Evolutionary conservation across 257 asterid species (phyloP).

Genomic region (Euphrasia confusa): DNA sequence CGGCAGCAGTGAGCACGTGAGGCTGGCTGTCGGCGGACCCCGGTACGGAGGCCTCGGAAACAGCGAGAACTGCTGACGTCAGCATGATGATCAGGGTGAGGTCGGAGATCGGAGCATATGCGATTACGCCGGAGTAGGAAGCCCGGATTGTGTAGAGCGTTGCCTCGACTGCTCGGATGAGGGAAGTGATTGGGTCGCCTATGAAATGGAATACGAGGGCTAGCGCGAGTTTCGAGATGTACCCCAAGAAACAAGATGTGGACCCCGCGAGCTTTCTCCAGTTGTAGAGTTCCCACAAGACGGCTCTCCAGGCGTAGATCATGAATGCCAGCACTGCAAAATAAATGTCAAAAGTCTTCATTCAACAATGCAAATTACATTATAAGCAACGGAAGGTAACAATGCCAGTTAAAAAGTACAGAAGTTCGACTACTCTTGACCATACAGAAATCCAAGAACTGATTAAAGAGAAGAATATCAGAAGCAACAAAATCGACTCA

Average conservation of each 20-base stretch:
- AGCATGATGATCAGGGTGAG: slow-evolving; percentile 58
- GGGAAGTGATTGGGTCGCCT: slow-evolving; percentile 60
- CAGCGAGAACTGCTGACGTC: slow-evolving; percentile 57
- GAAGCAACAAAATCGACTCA: neutral
- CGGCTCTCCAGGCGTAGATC: slow-evolving; percentile 80
- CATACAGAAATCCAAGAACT: neutral
- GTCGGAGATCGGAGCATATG: slow-evolving; percentile 76
- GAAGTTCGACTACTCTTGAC: neutral
- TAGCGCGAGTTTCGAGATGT: slow-evolving; percentile 46
- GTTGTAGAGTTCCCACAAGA: slow-evolving; percentile 80
- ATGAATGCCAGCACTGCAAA: slow-evolving; percentile 58
- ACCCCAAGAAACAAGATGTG: slow-evolving; percentile 35
- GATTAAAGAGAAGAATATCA: neutral
- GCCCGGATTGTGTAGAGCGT: slow-evolving; percentile 53
- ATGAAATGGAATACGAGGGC: slow-evolving; percentile 53
- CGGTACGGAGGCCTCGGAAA: slow-evolving; percentile 72
- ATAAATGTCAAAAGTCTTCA: neutral
- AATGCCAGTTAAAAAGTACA: no score
- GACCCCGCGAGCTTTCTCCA: slow-evolving; percentile 45
- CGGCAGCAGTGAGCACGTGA: slow-evolving; percentile 63
- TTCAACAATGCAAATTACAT: neutral
- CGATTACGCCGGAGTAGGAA: slow-evolving; percentile 66
- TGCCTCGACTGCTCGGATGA: slow-evolving; percentile 51
- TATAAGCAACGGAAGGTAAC: slow-evolving; percentile 25
- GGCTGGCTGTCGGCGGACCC: slow-evolving; percentile 77